Conservation (phyloP, 2,329 filamentous ascomycete species). For the Arthrobotrys iridis region DNA sequence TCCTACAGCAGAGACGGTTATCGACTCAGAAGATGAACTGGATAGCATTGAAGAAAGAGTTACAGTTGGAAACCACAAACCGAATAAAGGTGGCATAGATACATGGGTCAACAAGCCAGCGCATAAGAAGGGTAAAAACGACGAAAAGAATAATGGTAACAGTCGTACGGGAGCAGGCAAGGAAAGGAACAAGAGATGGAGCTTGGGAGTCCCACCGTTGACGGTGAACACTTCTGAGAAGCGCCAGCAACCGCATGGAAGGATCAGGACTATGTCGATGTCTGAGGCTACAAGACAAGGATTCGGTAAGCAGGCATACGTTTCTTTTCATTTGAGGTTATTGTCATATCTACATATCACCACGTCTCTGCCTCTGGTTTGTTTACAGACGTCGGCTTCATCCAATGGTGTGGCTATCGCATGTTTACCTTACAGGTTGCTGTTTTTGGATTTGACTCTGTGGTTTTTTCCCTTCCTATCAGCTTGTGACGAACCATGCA, state of each 20-base stretch:
- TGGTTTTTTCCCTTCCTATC: slow-evolving; percentile 30
- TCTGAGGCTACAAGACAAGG: slow-evolving; percentile 36
- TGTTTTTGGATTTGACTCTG: slow-evolving; percentile 36
- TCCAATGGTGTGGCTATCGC: slow-evolving; percentile 48
- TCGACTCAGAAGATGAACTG: slow-evolving; percentile 47
- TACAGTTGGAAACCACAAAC: slow-evolving; percentile 49
- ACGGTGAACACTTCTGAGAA: slow-evolving; percentile 51
- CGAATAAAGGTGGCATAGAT: slow-evolving; percentile 51
- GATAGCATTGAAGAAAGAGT: slow-evolving; percentile 39
- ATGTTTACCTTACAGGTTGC: slow-evolving; percentile 41
- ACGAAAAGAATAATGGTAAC: slow-evolving; percentile 21
- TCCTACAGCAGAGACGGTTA: slow-evolving; percentile 48
- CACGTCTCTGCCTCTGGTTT: slow-evolving; percentile 37
- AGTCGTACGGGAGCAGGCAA: slow-evolving; percentile 19
- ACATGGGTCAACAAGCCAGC: slow-evolving; percentile 52
- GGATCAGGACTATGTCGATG: slow-evolving; percentile 49
- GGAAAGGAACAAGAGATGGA: slow-evolving; percentile 48
- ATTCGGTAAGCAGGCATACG: slow-evolving; percentile 31
- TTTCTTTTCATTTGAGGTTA: background rate
- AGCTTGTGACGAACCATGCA: slow-evolving; percentile 48
- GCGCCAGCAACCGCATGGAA: slow-evolving; percentile 39
- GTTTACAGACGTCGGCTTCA: slow-evolving; percentile 17
- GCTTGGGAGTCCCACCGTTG: slow-evolving; percentile 40
- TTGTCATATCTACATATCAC: slow-evolving; percentile 12
- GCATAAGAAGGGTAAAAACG: slow-evolving; percentile 38